Base-by-base conservation (phyloP, 805 yeast species). In the Lipomyces chichibuensis region DNA sequence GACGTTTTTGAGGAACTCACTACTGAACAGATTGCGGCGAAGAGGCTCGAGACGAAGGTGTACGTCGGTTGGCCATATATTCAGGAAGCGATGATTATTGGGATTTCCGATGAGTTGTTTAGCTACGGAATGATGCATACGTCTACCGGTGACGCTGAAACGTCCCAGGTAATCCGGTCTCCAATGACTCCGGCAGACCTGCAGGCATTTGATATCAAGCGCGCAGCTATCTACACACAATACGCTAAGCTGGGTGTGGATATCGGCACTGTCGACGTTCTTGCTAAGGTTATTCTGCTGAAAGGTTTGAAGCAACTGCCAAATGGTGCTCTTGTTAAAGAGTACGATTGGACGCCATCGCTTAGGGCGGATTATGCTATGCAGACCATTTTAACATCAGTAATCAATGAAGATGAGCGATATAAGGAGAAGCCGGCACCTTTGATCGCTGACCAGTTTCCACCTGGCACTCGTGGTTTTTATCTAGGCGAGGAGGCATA, bases 51-150 rank as follows among this genome's bases (percentile, higher is more conserved):
- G 57, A 83, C 86, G 65, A 78, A 86, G 60, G 89, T 90, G 2
- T 93, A 87, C 75, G 85, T 90, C 13, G 86, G 88, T 72, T 95
- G 97, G 94, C 99, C 99, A n/a, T 91, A 86, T 74, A 80, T 95
- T 71, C 84, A 87, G 72, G 98, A 94, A 78, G 89, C 92, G 9
- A 86, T 84, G 74, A 87, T 94, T 53, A 80, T 87, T 13, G 82
- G 84, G 27, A 84, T 94, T 3, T 76, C 82, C 46, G 93, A 90
- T 75, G 84, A 82, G 14, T 77, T 80, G 20, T 78, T 77, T 72
- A 81, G 80, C 57, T 90, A 84, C 73, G 85, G 64, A 20, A 79
- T 81, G 14, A 76, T 79, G 14, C 75, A 76, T 9, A 78, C n/a
- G n/a, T n/a, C 80, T 17, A 74, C 35, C 46, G 69, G 67, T 13